Evolutionary conservation across 2,329 filamentous ascomycete genomes (phyloP).

Genomic region (Coleophoma cylindrospora): DNA sequence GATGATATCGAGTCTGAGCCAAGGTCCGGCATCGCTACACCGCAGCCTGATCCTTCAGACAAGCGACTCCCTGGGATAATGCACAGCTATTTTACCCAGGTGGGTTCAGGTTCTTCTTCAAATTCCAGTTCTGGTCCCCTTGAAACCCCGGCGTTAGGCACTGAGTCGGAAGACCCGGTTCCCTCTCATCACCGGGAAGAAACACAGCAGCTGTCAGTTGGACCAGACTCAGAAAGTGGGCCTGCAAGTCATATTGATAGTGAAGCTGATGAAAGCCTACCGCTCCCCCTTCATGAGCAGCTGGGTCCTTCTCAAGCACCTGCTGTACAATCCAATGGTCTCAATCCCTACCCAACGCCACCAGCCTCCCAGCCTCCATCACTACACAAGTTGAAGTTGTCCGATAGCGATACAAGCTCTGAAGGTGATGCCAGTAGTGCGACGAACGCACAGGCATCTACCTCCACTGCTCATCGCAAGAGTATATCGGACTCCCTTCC

Average conservation of each 20-base stretch:
- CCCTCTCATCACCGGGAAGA: constrained; percentile 15
- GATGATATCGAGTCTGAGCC: constrained; percentile 82
- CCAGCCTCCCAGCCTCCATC: constrained; percentile 45
- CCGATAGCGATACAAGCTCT: constrained; percentile 29
- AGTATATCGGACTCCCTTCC: constrained; percentile 38
- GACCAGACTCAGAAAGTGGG: constrained; percentile 19
- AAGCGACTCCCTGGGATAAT: constrained; percentile 94
- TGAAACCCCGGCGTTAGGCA: constrained; percentile 21
- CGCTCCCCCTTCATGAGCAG: constrained; percentile 17
- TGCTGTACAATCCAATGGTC: constrained; percentile 13
- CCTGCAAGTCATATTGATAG: constrained; percentile 13
- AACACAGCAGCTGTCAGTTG: constrained; percentile 17
- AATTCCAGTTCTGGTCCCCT: constrained; percentile 20
- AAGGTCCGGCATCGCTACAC: constrained; percentile 86
- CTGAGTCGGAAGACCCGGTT: constrained; percentile 12
- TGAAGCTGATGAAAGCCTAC: constrained; percentile 16
- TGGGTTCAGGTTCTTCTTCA: constrained; percentile 79
- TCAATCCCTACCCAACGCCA: constrained; percentile 51
- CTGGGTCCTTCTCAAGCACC: constrained; percentile 14
- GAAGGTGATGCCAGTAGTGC: constrained; percentile 31
- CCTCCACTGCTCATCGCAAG: constrained; percentile 30
- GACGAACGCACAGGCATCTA: constrained; percentile 26
- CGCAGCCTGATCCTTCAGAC: constrained; percentile 88
- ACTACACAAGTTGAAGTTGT: constrained; percentile 36
- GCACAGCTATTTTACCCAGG: constrained; percentile 96